Percentiles rank a stretch among this genome's conserved stretches.
Conservation (phyloP, 2,329 filamentous ascomycete genomes). For the Sporothrix brunneoviolacea region DNA sequence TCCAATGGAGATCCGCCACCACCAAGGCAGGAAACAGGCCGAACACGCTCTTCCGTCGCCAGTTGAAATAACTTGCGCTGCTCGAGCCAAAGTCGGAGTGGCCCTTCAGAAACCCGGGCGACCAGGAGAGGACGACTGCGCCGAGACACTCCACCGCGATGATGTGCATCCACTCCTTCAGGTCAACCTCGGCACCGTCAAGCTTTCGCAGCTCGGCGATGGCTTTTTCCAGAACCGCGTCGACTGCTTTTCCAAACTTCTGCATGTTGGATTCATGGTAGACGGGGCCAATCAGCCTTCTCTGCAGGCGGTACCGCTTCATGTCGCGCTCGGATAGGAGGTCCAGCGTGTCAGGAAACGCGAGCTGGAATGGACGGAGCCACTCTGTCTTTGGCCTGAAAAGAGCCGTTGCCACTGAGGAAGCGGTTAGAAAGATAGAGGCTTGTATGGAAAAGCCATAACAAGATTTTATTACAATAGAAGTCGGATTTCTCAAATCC, state of each 20-base stretch:
- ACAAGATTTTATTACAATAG: slow-evolving; percentile 33
- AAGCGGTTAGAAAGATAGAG: not conserved
- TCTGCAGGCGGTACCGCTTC: slow-evolving; percentile 41
- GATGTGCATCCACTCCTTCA: slow-evolving; percentile 53
- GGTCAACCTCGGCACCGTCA: slow-evolving; percentile 35
- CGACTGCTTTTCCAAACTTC: slow-evolving; percentile 35
- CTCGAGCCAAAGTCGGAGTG: slow-evolving; percentile 41
- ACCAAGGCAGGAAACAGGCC: slow-evolving; percentile 41
- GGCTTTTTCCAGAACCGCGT: slow-evolving; percentile 32
- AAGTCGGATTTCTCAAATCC: slow-evolving; percentile 48
- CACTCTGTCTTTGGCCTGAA: slow-evolving; percentile 37
- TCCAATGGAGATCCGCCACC: slow-evolving; percentile 33
- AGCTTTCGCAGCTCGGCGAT: slow-evolving; percentile 31
- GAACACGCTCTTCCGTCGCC: slow-evolving; percentile 47
- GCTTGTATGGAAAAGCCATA: too few relatives aligned
- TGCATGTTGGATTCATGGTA: slow-evolving; percentile 39
- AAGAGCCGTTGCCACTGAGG: slow-evolving; percentile 39
- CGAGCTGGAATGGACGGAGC: slow-evolving; percentile 26
- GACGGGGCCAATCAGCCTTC: slow-evolving; percentile 42
- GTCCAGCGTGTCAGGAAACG: slow-evolving; percentile 40
- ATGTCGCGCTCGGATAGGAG: slow-evolving; percentile 43
- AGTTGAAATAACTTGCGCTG: slow-evolving; percentile 41
- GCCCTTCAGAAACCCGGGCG: slow-evolving; percentile 39
- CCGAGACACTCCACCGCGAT: slow-evolving; percentile 46
- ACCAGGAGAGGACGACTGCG: slow-evolving; percentile 45